Evolutionary conservation across 371 early-diverging fungal genomes (phyloP), one percentile per base, ranked within the genome.

Genomic region (Mortierella sp.): DNA sequence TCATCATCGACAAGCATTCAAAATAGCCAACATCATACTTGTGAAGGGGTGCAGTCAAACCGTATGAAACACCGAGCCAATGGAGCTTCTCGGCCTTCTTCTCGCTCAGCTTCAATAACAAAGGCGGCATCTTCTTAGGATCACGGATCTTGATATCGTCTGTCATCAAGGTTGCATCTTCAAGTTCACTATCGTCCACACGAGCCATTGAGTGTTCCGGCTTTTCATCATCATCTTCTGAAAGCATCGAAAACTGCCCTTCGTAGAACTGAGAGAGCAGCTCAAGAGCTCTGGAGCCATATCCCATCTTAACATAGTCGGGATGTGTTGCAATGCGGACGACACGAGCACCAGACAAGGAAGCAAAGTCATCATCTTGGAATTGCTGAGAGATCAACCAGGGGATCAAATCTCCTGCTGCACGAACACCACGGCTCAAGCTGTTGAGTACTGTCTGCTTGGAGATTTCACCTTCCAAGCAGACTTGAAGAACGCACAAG

Each of bases 321-420:
- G 99, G 99, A 84, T 99, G 99, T 1, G 99, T 98, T 40, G 99
- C 99, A 72, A 99, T 98, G 68, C 99, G 95, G n/a, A 99, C 99
- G n/a, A 99, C 92, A 69, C 99, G 94, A 16, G 98, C 96, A 43
- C 99, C 99, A 1, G 94, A 94, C 45, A 97, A 87, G 32, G 93
- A 87, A 3, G 98, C 97, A 87, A 99, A 98, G 76, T 97, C 98
- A 69, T 95, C 95, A 84, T 99, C 98, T 87, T 97, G 97, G 91
- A 95, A 99, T 84, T 92, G 91, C 77, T 98, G 97, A 19, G 97
- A 89, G 50, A 99, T 88, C 55, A 97, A 88, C 99, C 99, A 99
- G 0, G 99, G 99, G 76, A 99, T 99, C 87, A 99, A 88, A 82
- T 99, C 99, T 47, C 99, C 99, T 62, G 94, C 91, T 66, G 95